A percentile compares a stretch with the other conserved stretches of the same genome.
Evolutionary conservation across 2,329 filamentous ascomycete genomes (phyloP).

Genomic region (Biscogniauxia mediterranea): DNA sequence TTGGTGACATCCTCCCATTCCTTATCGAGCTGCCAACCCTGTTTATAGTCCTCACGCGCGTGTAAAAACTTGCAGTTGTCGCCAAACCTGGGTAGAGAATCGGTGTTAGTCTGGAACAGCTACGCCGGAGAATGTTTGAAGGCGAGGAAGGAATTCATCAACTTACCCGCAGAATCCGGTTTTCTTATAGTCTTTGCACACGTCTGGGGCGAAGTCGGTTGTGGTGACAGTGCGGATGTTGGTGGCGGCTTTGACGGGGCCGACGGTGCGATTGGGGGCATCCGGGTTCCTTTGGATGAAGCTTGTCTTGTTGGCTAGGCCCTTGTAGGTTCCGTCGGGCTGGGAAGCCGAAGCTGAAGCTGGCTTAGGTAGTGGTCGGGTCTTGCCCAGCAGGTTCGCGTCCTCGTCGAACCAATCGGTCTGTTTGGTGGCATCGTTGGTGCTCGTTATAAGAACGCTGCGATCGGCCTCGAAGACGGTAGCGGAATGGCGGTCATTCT

Average conservation of each 20-base stretch:
- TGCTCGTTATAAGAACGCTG: constrained; percentile 58
- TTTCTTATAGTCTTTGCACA: constrained; percentile 92
- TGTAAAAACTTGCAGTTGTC: constrained; percentile 83
- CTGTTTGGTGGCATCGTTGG: constrained; percentile 86
- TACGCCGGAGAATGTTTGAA: no score
- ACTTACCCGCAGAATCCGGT: constrained; percentile 62
- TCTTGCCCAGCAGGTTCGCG: constrained; percentile 59
- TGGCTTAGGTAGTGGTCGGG: constrained; percentile 38
- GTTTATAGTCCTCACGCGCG: constrained; percentile 74
- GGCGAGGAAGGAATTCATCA: not conserved
- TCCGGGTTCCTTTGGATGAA: constrained; percentile 83
- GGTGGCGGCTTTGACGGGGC: constrained; percentile 82
- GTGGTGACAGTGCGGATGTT: constrained; percentile 90
- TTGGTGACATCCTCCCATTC: constrained; percentile 89
- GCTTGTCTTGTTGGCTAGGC: constrained; percentile 66
- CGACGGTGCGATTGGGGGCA: constrained; percentile 67
- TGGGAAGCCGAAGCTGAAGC: constrained; percentile 19
- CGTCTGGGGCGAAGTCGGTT: constrained; percentile 87
- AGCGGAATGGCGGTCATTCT: constrained; percentile 42
- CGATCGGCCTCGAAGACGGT: constrained; percentile 61
- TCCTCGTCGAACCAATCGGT: constrained; percentile 86
- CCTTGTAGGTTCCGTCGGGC: constrained; percentile 72
- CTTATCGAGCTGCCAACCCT: constrained; percentile 91
- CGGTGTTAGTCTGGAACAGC: not conserved
- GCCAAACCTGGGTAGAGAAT: constrained; percentile 46